phyloP scores from a whole-genome alignment of 2,329 filamentous ascomycete genomes.

The Exophiala bonariae region DNA sequence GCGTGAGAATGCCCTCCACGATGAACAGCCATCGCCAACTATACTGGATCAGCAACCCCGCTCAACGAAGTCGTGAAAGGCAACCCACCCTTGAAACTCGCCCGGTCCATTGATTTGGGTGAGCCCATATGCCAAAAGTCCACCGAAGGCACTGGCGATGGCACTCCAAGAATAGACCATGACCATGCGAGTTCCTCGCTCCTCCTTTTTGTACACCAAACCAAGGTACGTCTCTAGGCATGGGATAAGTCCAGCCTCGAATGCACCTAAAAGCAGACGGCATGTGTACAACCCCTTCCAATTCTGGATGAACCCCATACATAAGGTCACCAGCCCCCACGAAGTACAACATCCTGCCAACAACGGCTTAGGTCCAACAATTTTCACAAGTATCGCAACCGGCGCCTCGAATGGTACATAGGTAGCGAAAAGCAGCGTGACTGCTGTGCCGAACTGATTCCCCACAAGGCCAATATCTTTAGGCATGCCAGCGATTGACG shows the following conservation, averaged over 20 bases:
- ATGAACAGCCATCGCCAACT: constrained; percentile 58
- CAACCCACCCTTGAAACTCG: constrained; percentile 47
- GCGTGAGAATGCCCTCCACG: constrained; percentile 51
- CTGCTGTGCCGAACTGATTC: constrained; percentile 43
- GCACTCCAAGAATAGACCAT: constrained; percentile 48
- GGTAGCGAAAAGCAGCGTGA: constrained; percentile 52
- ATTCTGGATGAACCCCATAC: constrained; percentile 12
- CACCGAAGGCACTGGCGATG: constrained; percentile 52
- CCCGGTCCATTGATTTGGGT: constrained; percentile 51
- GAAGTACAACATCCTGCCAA: constrained; percentile 33
- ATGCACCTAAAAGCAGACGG: constrained; percentile 46
- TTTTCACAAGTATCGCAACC: constrained; percentile 70
- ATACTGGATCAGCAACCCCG: too few relatives aligned
- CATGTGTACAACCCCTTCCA: constrained; percentile 28
- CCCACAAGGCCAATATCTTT: constrained; percentile 48
- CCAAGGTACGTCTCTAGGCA: constrained; percentile 45
- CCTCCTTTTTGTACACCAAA: constrained; percentile 45
- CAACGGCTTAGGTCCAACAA: constrained; percentile 54
- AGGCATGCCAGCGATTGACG: constrained; percentile 64
- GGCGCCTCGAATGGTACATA: constrained; percentile 67
- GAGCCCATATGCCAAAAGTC: constrained; percentile 52
- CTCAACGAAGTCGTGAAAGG: too few relatives aligned
- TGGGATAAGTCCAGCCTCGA: constrained; percentile 42
- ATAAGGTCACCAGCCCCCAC: constrained; percentile 12
- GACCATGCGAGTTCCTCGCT: constrained; percentile 43